Conservation (phyloP, 495 filamentous ascomycete genomes). For the Thermothielavioides terrestris region DNA sequence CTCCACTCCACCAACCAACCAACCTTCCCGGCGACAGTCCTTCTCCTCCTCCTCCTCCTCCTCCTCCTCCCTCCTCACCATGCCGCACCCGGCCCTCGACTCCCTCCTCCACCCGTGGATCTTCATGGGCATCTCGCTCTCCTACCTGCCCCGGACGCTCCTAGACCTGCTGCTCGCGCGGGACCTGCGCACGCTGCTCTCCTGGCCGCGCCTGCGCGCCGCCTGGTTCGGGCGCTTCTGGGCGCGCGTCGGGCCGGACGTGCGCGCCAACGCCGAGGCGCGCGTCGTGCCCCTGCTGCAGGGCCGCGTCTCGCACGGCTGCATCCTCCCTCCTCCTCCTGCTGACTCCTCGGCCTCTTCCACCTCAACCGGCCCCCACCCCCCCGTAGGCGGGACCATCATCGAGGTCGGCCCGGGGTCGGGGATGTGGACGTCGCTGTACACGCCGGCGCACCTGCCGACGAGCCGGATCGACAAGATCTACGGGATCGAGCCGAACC, state of each 20-base stretch:
- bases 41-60: background rate
- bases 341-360: no score
- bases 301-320: slow-evolving; percentile 26
- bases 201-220: slow-evolving; percentile 25
- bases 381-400: slow-evolving; percentile 28
- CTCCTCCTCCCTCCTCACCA: background rate
- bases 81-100: slow-evolving; percentile 7
- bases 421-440: slow-evolving; percentile 40
- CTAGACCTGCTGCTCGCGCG: slow-evolving; percentile 19
- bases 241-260: slow-evolving; percentile 30
- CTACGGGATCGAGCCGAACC: slow-evolving; percentile 62
- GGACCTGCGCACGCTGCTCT: slow-evolving; percentile 25
- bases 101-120: slow-evolving; percentile 30
- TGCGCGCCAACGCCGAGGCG: slow-evolving; percentile 20
- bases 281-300: slow-evolving; percentile 36
- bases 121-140: slow-evolving; percentile 31
- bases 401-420: slow-evolving; percentile 43
- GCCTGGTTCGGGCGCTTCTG: slow-evolving; percentile 47
- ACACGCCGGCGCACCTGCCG: slow-evolving; percentile 8
- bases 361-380: slow-evolving; percentile 13
- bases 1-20: background rate
- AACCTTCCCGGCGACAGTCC: background rate
- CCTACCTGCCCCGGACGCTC: slow-evolving; percentile 31
- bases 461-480: slow-evolving; percentile 45
- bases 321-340: background rate